phyloP scores from a whole-genome alignment of 495 filamentous ascomycete genomes.

The Glonium stellatum region DNA sequence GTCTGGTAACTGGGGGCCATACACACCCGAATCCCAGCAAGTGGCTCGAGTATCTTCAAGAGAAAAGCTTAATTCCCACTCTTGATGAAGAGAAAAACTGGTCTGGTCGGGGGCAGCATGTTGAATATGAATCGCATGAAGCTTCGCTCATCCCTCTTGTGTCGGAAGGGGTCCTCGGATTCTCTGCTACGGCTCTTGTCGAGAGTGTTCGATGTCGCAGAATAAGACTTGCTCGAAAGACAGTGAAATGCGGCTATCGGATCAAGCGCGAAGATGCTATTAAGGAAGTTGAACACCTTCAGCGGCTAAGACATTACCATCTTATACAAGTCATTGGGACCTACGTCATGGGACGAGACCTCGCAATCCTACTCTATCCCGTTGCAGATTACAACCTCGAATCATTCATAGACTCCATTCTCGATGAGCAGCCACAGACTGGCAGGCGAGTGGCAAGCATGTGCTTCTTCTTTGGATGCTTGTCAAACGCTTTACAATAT shows the following conservation, averaged over 20 bases:
- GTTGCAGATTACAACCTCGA: constrained; percentile 18
- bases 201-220: constrained; percentile 23
- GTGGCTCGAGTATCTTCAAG: too few species aligned
- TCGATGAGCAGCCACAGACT: background rate
- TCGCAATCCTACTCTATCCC: constrained; percentile 26
- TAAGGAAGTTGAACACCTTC: constrained; percentile 20
- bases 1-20: too few species aligned
- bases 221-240: constrained; percentile 23
- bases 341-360: constrained; percentile 9
- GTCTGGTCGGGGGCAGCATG: too few species aligned
- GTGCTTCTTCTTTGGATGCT: constrained; percentile 20
- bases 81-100: too few species aligned
- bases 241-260: constrained; percentile 12
- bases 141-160: too few species aligned
- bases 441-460: background rate
- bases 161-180: too few species aligned
- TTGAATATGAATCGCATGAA: too few species aligned
- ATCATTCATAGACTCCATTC: constrained; percentile 1
- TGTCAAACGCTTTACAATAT: constrained; percentile 10
- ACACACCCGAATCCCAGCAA: too few species aligned
- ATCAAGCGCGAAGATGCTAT: constrained; percentile 17
- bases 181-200: too few species aligned
- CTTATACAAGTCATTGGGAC: constrained; percentile 25
- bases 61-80: too few species aligned
- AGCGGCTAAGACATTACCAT: constrained; percentile 16